A percentile compares a stretch with the other conserved stretches of the same genome.
Evolutionary conservation across 345 rosid genomes (phyloP).

Genomic region (Syzygium aqueum): DNA sequence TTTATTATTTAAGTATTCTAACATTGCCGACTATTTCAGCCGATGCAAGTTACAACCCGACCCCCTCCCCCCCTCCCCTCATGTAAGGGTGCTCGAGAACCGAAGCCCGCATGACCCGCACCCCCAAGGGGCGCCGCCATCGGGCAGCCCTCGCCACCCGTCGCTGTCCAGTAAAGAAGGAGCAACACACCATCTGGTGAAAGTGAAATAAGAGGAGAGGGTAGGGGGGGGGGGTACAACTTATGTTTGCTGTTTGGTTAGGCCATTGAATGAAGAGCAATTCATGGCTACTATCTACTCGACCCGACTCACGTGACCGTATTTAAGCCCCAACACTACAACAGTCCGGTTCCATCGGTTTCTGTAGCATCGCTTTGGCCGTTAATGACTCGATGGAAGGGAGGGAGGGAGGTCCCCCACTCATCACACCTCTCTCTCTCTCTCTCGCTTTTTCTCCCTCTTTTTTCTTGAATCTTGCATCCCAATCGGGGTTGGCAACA

Average conservation of each 20-base stretch:
- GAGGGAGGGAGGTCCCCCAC: background rate
- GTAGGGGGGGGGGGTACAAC: background rate
- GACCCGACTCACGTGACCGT: background rate
- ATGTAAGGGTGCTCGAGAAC: rapidly evolving
- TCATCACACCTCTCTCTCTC: background rate
- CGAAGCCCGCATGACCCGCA: background rate
- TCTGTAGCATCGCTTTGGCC: background rate
- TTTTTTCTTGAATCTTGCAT: background rate
- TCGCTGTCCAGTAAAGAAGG: background rate
- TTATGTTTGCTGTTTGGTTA: background rate
- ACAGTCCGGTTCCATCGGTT: background rate
- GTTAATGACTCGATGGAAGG: background rate
- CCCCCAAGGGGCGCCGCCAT: background rate
- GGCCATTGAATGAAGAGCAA: background rate
- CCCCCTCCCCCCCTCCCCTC: background rate
- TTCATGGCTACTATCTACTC: background rate
- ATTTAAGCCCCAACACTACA: background rate
- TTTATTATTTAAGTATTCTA: too few relatives aligned
- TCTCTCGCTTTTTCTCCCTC: rapidly evolving
- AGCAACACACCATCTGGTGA: background rate
- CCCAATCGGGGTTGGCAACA: background rate
- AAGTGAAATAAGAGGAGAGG: background rate
- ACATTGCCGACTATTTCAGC: background rate
- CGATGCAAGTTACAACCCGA: background rate
- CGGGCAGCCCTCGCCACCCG: background rate